phyloP scores from a whole-genome alignment of 306 rosid species.

The Quillaja saponaria region DNA sequence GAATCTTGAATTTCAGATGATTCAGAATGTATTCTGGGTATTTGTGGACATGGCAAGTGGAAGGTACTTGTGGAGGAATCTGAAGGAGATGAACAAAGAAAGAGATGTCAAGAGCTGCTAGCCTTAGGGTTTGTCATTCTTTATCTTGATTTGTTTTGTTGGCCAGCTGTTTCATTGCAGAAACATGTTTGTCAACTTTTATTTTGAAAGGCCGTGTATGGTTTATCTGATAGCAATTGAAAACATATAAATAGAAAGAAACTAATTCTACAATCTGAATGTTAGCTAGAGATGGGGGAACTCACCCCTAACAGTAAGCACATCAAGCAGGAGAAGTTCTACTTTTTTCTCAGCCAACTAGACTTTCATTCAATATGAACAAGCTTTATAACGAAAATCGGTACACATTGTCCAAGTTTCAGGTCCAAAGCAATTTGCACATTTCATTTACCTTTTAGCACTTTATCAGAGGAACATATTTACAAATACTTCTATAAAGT shows the following conservation, averaged over 20 bases:
- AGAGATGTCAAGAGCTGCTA: slow-evolving; percentile 33
- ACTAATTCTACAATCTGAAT: too few species aligned
- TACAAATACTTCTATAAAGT: slow-evolving; percentile 34
- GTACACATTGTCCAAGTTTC: slow-evolving; percentile 10
- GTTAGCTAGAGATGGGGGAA: slow-evolving; percentile 3
- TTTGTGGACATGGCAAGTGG: slow-evolving; percentile 83
- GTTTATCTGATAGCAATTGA: too few species aligned
- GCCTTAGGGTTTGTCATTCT: slow-evolving; percentile 6
- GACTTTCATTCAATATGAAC: not conserved
- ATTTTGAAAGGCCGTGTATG: too few species aligned
- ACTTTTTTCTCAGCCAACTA: too few species aligned
- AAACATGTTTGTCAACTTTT: too few species aligned
- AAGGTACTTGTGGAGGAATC: slow-evolving; percentile 69
- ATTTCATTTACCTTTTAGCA: slow-evolving; percentile 10
- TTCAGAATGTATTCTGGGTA: slow-evolving; percentile 58
- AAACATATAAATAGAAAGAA: too few species aligned
- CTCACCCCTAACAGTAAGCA: too few species aligned
- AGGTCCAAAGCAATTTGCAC: slow-evolving; percentile 7
- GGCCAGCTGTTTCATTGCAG: not conserved
- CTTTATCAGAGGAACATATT: slow-evolving; percentile 6
- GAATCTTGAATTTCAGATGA: slow-evolving; percentile 38
- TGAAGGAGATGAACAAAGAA: slow-evolving; percentile 34
- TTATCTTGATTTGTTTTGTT: not conserved
- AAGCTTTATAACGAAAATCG: too few species aligned
- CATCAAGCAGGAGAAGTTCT: too few species aligned